These are phyloP conservation scores for Phlebiopsis flavidoalba DNA, from an alignment of 768 basidiomycete genomes.

Conservation along the genomic window DNA sequence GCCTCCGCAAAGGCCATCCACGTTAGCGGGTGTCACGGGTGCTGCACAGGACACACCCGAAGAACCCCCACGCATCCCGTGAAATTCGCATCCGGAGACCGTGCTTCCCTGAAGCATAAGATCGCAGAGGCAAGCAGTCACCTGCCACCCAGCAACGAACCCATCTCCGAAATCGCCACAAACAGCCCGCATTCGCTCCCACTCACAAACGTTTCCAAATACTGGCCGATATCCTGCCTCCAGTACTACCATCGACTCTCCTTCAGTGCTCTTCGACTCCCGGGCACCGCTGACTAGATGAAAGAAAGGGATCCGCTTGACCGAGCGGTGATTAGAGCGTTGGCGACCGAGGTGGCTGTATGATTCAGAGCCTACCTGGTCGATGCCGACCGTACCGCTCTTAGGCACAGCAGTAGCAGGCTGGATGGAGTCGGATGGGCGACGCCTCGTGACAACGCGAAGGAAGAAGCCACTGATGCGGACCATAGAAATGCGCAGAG, in stretches of 20 bases:
- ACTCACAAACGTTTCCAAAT: neutral
- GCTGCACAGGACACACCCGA: neutral
- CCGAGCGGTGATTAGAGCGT: neutral
- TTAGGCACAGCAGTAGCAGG: constrained; percentile 41
- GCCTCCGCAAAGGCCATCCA: constrained; percentile 53
- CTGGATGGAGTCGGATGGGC: neutral
- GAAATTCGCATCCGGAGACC: neutral
- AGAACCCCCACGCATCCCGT: neutral
- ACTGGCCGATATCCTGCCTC: neutral
- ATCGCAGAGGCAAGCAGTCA: constrained; percentile 19
- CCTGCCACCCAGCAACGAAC: constrained; percentile 16
- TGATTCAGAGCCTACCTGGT: constrained; percentile 9
- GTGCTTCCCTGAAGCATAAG: neutral
- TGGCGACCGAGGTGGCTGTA: neutral
- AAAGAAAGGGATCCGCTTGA: neutral
- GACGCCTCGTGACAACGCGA: neutral
- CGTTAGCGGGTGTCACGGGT: constrained; percentile 57
- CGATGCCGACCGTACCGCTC: constrained; percentile 34
- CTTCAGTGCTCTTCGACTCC: neutral
- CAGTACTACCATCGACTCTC: neutral
- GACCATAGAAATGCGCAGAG: constrained; percentile 10
- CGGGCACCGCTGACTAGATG: neutral
- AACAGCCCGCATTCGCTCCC: neutral
- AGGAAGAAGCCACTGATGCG: constrained; percentile 1
- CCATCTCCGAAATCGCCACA: constrained; percentile 14